Evolutionary conservation across 108 stramenopile species (phyloP), one percentile per base, ranked within the genome.

Genomic region (Pinguiococcus pyrenoidosus): DNA sequence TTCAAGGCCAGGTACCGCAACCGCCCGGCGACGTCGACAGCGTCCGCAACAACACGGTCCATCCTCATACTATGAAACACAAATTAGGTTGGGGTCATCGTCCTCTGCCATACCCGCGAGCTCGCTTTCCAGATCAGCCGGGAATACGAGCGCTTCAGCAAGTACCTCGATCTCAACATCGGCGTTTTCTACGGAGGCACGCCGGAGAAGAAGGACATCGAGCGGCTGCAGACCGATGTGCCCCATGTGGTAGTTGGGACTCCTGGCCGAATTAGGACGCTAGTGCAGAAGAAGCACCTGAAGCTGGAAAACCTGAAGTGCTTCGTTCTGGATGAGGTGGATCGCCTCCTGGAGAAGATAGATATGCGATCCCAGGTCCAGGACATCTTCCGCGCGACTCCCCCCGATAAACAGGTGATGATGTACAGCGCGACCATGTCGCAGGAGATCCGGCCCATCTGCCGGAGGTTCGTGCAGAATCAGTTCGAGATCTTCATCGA

Each of bases 281-380:
- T 99, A 40, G 89, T 85, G 20, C 69, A 77, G 51, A 83, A 87
- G 44, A 92, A 90, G 74, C 70, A 68, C 42, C 74, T 99, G 46
- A 84, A 92, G 56, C 62, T 96, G 27, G 82, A 81, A 66, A 75
- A 84, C 46, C 77, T 96, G 63, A 92, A 96, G 77, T 87, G 90
- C 77, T 99, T 99, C 71, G 94, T 99, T n/a, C 56, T 99, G 46
- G 97, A 99, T 64, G 97, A 99, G 69, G 96, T 93, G 63, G 97
- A 99, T 79, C 84, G 87, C 37, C 78, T 99, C 36, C 78, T 99
- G 63, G 92, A 87, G 49, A 76, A 84, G 23, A 77, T 92, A 53
- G 60, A 93, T 53, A 99, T 99, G 96, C 80, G 96, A 44, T 70
- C 83, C 23, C 88, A 95, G 69, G 73, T 99, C 36, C 93, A 96